Base-by-base conservation (phyloP, 1,284 basidiomycete species). In the Ustilago loliicola region DNA sequence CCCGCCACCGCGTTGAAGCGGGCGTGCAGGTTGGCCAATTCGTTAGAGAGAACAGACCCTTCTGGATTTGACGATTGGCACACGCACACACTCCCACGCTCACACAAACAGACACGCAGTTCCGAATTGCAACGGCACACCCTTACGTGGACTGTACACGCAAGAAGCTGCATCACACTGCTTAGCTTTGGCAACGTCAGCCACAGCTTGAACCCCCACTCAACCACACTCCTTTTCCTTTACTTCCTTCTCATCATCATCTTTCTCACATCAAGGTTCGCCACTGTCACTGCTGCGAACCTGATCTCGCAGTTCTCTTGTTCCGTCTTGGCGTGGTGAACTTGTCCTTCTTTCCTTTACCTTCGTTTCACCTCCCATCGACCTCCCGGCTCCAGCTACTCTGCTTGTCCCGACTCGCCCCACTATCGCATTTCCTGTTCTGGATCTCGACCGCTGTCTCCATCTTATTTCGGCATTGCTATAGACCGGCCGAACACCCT, bases 311-410 rank as follows among this genome's bases (percentile, higher is more conserved):
- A 51, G 29, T 30, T 10, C 48, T 25, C 29, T 34, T 42, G 2
- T 47, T 74, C 66, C 72, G 58, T 61, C 61, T 72, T 54, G 61
- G 54, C 61, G 58, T 59, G 65, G 65, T 54, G 36, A 34, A 13
- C 6, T 57, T 25, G 17, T 23, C 17, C 17, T 27, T 30, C 42
- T 29, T 36, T 61, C 66, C n/a, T 45, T 45, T 21, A 61, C 62
- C 59, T 61, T 67, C 65, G 34, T 69, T 60, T 63, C 50, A n/a
- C 45, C 53, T 30, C 10, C 13, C 27, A 36, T 27, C 38, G 32
- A 56, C 38, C 47, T 32, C 56, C 40, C 23, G 23, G 8, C 34
- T 42, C 36, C 2, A 56, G 30, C 32, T 23, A 54, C 15, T 7
- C 19, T 10, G 53, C 32, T 25, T 36, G 19, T 21, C 17, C 21